Percentiles rank a stretch among this genome's conserved stretches.
Conservation (phyloP, 306 rosid species). For the Dryas drummondii region DNA sequence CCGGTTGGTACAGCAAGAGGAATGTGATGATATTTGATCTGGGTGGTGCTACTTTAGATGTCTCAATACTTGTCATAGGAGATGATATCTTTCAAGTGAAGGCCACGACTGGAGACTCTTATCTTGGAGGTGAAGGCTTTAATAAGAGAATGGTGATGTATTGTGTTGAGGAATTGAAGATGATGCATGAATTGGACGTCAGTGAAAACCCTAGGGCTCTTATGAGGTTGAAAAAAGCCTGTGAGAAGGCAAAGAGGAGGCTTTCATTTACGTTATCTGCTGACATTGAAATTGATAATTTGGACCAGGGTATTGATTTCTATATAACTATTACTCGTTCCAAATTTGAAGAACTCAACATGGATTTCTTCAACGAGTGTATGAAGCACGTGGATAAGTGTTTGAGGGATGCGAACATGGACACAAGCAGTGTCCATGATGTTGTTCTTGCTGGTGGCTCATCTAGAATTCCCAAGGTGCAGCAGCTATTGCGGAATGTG, state of each 20-base stretch:
- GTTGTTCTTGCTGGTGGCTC: too few species aligned
- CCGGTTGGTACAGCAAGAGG: neutral
- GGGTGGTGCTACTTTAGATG: neutral
- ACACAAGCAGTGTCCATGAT: too few species aligned
- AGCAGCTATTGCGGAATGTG: too few species aligned
- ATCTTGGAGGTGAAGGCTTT: neutral
- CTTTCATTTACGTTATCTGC: neutral
- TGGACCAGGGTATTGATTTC: neutral
- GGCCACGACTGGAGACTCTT: neutral
- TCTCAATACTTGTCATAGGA: neutral
- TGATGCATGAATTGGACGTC: neutral
- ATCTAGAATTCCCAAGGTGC: too few species aligned
- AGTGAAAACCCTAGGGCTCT: neutral
- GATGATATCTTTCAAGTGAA: neutral
- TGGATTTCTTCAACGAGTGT: neutral
- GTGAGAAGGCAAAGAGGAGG: constrained; percentile 1
- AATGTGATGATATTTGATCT: neutral
- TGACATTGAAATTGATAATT: neutral
- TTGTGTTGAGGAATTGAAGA: neutral
- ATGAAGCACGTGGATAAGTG: too few species aligned
- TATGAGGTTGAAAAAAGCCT: neutral
- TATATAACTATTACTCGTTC: neutral
- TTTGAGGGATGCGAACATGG: too few species aligned
- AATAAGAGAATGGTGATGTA: neutral
- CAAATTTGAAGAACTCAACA: neutral